A percentile compares a stretch with the other conserved stretches of the same genome.
These are phyloP conservation scores for Santalum album DNA, from an alignment of 164 flowering plant genomes.

Conservation along the genomic window DNA sequence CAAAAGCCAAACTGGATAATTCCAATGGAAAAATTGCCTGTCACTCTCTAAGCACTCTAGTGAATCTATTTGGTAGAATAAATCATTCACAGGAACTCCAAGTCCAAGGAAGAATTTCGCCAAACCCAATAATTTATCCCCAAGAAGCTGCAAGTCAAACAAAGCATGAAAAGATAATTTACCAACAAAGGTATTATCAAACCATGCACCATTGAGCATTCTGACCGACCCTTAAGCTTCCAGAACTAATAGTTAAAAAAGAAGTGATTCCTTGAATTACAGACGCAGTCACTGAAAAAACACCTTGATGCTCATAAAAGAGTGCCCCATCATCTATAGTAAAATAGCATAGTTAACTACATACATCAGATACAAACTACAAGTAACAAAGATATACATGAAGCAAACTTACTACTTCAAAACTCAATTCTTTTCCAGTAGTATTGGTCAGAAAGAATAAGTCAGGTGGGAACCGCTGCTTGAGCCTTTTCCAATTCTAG, in stretches of 20 bases:
- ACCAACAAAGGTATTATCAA: no score
- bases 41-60: slow-evolving; percentile 67
- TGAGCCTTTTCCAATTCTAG: no score
- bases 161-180: slow-evolving; percentile 1
- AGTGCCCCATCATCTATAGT: slow-evolving; percentile 71
- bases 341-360: neutral
- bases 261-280: slow-evolving; percentile 77
- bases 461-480: no score
- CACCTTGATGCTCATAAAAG: slow-evolving; percentile 60
- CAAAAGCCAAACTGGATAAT: no score
- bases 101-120: slow-evolving; percentile 84
- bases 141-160: slow-evolving; percentile 57
- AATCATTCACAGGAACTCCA: slow-evolving; percentile 81
- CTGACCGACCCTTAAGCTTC: slow-evolving; percentile 57
- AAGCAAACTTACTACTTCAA: no score
- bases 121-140: slow-evolving; percentile 71
- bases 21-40: slow-evolving; percentile 37
- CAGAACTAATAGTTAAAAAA: slow-evolving; percentile 58
- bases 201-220: no score
- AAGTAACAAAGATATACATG: no score
- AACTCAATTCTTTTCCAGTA: no score
- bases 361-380: no score
- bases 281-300: slow-evolving; percentile 74
- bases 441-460: no score
- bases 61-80: slow-evolving; percentile 75